Evolutionary conservation across 1,139 yeast genomes (phyloP).

Genomic region (Magnusiomyces magnusii): DNA sequence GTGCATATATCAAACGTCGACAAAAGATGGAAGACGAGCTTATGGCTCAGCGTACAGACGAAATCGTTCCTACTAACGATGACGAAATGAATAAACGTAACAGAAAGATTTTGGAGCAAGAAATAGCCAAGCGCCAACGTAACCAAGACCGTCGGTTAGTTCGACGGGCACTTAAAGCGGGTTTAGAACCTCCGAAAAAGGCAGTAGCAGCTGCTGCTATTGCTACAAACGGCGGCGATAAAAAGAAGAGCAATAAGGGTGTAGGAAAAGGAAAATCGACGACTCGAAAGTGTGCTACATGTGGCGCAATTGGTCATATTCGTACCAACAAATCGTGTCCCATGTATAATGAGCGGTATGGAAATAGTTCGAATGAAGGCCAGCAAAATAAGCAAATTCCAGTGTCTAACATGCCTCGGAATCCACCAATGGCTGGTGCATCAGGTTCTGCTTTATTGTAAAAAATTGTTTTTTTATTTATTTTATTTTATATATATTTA

Average conservation of each 20-base stretch:
- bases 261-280: conserved; percentile 50
- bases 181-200: conserved; percentile 21
- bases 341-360: conserved; percentile 47
- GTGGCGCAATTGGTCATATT: conserved; percentile 94
- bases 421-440: conserved; percentile 5
- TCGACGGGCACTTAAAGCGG: conserved; percentile 41
- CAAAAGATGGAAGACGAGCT: conserved; percentile 67
- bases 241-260: conserved; percentile 26
- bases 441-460: conserved; percentile 6
- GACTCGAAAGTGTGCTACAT: conserved; percentile 81
- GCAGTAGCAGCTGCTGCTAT: not conserved
- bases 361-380: conserved; percentile 19
- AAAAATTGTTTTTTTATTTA: not conserved
- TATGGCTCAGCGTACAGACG: conserved; percentile 45
- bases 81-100: conserved; percentile 76
- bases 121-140: conserved; percentile 75
- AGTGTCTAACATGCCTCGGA: conserved; percentile 4
- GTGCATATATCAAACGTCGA: conserved; percentile 74
- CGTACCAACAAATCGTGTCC: conserved; percentile 88
- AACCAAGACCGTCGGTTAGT: conserved; percentile 58
- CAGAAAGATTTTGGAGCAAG: conserved; percentile 68
- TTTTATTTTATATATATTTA: not conserved
- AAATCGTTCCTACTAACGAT: conserved; percentile 72
- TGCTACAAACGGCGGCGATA: conserved; percentile 34
- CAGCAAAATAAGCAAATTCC: not conserved